phyloP scores from a whole-genome alignment of 1,284 basidiomycete species.

The Anthracocystis panici-leucophaei region DNA sequence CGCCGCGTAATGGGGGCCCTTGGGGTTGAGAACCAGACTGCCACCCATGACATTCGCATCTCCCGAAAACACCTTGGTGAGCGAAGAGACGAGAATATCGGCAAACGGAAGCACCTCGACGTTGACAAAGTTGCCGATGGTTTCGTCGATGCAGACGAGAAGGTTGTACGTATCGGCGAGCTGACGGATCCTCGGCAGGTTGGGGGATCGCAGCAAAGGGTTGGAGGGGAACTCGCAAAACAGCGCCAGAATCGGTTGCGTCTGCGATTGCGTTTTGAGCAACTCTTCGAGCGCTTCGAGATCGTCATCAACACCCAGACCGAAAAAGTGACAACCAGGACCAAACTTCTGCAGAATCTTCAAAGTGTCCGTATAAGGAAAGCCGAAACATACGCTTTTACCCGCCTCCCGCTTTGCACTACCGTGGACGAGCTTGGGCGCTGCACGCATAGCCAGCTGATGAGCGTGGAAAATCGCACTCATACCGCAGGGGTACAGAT shows the following conservation, averaged over 20 bases:
- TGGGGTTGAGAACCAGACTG: slow-evolving; percentile 78
- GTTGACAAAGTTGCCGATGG: slow-evolving; percentile 95
- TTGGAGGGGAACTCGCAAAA: slow-evolving; percentile 93
- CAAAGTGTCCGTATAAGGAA: slow-evolving; percentile 96
- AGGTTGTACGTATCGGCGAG: slow-evolving; percentile 92
- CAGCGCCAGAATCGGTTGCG: slow-evolving; percentile 70
- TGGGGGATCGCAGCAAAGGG: slow-evolving; percentile 85
- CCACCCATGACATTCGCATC: slow-evolving; percentile 98
- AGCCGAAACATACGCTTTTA: slow-evolving; percentile 74
- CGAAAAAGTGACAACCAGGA: slow-evolving; percentile 90
- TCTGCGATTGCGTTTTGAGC: slow-evolving; percentile 73
- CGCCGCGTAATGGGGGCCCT: slow-evolving; percentile 76
- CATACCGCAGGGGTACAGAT: slow-evolving; percentile 89
- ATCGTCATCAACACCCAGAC: slow-evolving; percentile 82
- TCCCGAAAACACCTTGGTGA: slow-evolving; percentile 96
- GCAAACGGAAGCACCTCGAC: slow-evolving; percentile 90
- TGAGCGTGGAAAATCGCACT: slow-evolving; percentile 92
- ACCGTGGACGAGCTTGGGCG: slow-evolving; percentile 15
- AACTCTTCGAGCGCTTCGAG: slow-evolving; percentile 80
- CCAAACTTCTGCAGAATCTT: slow-evolving; percentile 98
- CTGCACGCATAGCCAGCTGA: slow-evolving; percentile 71
- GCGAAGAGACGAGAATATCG: slow-evolving; percentile 91
- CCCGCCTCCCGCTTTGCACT: slow-evolving; percentile 24
- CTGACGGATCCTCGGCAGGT: slow-evolving; percentile 81
- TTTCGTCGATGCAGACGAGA: slow-evolving; percentile 91